Evolutionary conservation across 2,329 filamentous ascomycete genomes (phyloP).

Genomic region (Fusarium nanum): DNA sequence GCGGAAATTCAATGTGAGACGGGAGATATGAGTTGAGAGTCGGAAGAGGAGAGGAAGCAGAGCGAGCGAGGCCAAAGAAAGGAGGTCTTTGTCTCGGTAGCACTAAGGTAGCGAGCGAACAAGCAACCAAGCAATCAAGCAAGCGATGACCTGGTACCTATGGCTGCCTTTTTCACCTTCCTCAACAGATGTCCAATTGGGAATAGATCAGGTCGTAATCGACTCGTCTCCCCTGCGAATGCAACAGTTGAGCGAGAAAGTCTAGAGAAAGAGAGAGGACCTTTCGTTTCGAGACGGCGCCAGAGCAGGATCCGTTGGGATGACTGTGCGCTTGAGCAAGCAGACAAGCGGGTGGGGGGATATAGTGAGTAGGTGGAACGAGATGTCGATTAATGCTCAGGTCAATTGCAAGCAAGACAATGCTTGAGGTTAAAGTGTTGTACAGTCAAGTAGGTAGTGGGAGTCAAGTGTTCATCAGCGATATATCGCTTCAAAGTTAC

Average conservation of each 20-base stretch:
- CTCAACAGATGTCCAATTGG: slow-evolving; percentile 36
- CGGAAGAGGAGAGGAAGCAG: background rate
- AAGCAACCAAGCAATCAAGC: too few species aligned
- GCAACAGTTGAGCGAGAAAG: slow-evolving; percentile 12
- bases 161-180: slow-evolving; percentile 4
- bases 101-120: too few species aligned
- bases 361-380: slow-evolving; percentile 38
- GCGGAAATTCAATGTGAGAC: slow-evolving; percentile 20
- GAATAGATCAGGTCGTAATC: slow-evolving; percentile 39
- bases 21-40: slow-evolving; percentile 5
- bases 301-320: slow-evolving; percentile 23
- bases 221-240: slow-evolving; percentile 4
- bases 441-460: background rate
- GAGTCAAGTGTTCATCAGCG: slow-evolving; percentile 25
- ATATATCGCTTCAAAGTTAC: slow-evolving; percentile 9
- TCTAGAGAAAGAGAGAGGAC: background rate
- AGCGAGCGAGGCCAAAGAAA: slow-evolving; percentile 14
- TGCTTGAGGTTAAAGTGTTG: background rate
- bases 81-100: slow-evolving; percentile 14
- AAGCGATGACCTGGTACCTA: too few species aligned
- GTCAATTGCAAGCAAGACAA: slow-evolving; percentile 17
- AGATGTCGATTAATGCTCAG: slow-evolving; percentile 47
- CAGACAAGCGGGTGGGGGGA: slow-evolving; percentile 37
- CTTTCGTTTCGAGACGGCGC: slow-evolving; percentile 13
- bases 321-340: slow-evolving; percentile 31